phyloP scores from a whole-genome alignment of 257 asterid species.

The Rehmannia glutinosa region DNA sequence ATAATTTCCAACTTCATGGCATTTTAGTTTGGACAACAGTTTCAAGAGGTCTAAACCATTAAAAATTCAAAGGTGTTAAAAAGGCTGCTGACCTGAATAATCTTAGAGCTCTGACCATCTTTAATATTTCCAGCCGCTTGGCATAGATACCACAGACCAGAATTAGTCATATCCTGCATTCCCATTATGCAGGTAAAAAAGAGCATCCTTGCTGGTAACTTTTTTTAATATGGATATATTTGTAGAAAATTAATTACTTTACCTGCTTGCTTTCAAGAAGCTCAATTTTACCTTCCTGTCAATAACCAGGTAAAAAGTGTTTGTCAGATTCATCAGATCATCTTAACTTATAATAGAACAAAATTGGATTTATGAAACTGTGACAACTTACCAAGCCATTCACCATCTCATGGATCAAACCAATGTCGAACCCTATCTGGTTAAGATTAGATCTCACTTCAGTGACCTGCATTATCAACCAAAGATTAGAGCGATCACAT shows the following conservation, averaged over 20 bases:
- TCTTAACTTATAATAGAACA: neutral
- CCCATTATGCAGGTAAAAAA: neutral
- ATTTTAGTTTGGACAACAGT: too few species aligned
- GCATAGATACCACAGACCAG: constrained; percentile 80
- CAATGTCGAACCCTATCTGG: constrained; percentile 65
- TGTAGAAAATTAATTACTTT: constrained; percentile 1
- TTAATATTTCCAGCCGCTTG: constrained; percentile 59
- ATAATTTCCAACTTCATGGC: too few species aligned
- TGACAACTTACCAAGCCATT: constrained; percentile 57
- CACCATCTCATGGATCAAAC: constrained; percentile 64
- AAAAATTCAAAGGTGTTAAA: too few species aligned
- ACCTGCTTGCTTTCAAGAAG: constrained; percentile 87
- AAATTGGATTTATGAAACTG: constrained; percentile 3
- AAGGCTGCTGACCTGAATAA: constrained; percentile 44
- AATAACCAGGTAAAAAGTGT: constrained; percentile 15
- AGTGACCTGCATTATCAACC: constrained; percentile 48
- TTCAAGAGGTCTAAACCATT: too few species aligned
- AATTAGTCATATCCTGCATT: constrained; percentile 66
- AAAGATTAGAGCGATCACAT: constrained; percentile 6
- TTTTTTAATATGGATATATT: neutral
- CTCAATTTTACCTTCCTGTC: constrained; percentile 75
- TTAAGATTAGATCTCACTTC: constrained; percentile 61
- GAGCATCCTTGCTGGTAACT: constrained; percentile 9
- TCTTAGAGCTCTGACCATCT: constrained; percentile 45
- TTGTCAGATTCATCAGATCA: neutral